Evolutionary conservation across 768 basidiomycete species (phyloP), one percentile per base, ranked within the genome.

Genomic region (Hortiboletus campestris): DNA sequence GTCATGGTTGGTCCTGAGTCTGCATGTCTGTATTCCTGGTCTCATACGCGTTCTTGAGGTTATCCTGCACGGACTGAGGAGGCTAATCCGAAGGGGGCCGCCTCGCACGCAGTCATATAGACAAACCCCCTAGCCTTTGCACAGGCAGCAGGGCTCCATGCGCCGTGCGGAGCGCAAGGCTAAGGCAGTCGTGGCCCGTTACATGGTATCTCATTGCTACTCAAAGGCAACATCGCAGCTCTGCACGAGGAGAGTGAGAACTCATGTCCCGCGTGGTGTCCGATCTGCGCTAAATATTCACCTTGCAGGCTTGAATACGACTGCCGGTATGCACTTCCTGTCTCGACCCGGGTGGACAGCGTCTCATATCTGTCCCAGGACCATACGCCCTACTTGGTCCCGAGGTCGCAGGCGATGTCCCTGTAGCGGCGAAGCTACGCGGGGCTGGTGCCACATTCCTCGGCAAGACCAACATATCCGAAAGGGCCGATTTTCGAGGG

Each of bases 1-100:
- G 34, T 87, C 46, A 84, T 83, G 74, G 85, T 82, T 39, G 34
- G 49, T 51, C 20, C 11, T 20, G 4, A 25, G 2, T 20, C 5
- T n/a, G 1, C 7, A 2, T 25, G 13, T 47, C 35, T 34, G 6
- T 10, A 43, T 43, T 47, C 25, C 32, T 17, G 2, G 8, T 25
- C 6, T 35, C 32, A 46, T 49, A 31, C 10, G 9, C 14, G 11
- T 32, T 54, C 10, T 29, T 11, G 58, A 88, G 85, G 84, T 84
- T 87, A 88, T 65, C 75, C 86, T 59, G 79, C 81, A 10, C 77
- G 85, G 2, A 85, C 86, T 31, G 81, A 84, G 13, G 84, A 87
- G 60, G 86, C 87, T 20, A 86, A 88, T 62, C 58, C 80, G 28
- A 71, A 82, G 54, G 84, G 85, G 1, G 77, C 84, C 8, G 72